These are phyloP conservation scores for Lecanicillium sp. DNA, from an alignment of 2,329 filamentous ascomycete species.

Conservation along the genomic window DNA sequence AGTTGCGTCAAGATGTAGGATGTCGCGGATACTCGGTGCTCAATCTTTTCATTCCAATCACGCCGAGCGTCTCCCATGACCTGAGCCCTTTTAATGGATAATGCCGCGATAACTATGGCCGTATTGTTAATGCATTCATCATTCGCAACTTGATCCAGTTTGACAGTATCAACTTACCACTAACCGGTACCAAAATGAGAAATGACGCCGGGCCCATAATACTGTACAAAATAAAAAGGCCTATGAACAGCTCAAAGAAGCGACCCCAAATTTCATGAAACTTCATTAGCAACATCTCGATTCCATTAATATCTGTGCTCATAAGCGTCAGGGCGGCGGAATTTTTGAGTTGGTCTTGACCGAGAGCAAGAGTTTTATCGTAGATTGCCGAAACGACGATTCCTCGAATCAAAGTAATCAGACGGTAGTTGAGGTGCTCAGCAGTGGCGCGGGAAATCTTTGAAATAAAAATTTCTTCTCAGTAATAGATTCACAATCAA, in stretches of 20 bases:
- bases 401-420: not conserved
- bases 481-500: too few species aligned
- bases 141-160: too few species aligned
- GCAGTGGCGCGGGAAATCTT: not conserved
- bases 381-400: not conserved
- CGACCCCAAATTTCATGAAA: not conserved
- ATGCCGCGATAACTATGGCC: too few species aligned
- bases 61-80: not conserved
- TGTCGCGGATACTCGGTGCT: not conserved
- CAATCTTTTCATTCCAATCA: not conserved
- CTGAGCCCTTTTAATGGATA: too few species aligned
- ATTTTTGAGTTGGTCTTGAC: not conserved
- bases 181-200: not conserved
- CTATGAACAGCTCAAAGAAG: not conserved
- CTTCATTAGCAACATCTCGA: not conserved
- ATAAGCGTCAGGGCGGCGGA: constrained; percentile 1
- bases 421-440: not conserved
- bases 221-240: not conserved
- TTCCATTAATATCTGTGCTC: constrained; percentile 1
- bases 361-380: not conserved
- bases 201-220: not conserved
- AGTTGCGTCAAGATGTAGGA: not conserved
- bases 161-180: not conserved
- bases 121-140: too few species aligned
- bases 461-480: too few species aligned